Evolutionary conservation across 441 rosid species (phyloP), one percentile per base, ranked within the genome.

Genomic region (Adansonia grandidieri): DNA sequence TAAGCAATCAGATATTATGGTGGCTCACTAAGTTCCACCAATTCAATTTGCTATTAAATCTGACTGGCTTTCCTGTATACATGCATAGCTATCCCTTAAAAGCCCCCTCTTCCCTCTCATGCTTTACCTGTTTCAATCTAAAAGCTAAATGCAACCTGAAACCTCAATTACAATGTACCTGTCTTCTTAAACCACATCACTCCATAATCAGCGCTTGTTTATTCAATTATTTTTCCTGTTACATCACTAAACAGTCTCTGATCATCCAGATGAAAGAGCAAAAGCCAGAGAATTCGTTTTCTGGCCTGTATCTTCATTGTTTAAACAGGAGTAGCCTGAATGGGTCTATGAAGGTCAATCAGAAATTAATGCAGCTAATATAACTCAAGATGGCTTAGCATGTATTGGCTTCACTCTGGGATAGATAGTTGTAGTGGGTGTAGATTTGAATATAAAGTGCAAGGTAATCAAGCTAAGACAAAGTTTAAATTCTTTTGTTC

Each of bases 341-440:
- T 45, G 61, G 8, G 10, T 71, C 13, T 24, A 48, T 15, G 60
- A 37, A 51, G 74, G 53, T 71, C 3, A 50, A 13, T 24, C 28
- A 24, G 42, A 69, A 69, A 51, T 51, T 61, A 8, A 7, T 71
- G 24, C 45, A 71, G 7, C 22, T 15, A 71, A 51, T 51, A 15
- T 51, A 51, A 53, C 42, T 51, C 51, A 50, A 28, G 74, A 51
- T 28, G 60, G 51, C 28, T 2, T 2, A 50, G 61, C 45, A 51
- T 71, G 51, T 24, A 71, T 71, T 71, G 7, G 61, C 20, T 71
- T 71, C 74, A 50, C 14, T 71, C 20, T 37, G 13, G 10, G 42
- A 24, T 8, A 20, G 14, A 71, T 17, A 15, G 61, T 51, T 8
- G 74, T 24, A 28, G 44, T 22, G 60, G 44, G 22, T 70, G 60